Evolutionary conservation across 139 green algal species (phyloP), one percentile per base, ranked within the genome.

Genomic region (Desmodesmus armatus): DNA sequence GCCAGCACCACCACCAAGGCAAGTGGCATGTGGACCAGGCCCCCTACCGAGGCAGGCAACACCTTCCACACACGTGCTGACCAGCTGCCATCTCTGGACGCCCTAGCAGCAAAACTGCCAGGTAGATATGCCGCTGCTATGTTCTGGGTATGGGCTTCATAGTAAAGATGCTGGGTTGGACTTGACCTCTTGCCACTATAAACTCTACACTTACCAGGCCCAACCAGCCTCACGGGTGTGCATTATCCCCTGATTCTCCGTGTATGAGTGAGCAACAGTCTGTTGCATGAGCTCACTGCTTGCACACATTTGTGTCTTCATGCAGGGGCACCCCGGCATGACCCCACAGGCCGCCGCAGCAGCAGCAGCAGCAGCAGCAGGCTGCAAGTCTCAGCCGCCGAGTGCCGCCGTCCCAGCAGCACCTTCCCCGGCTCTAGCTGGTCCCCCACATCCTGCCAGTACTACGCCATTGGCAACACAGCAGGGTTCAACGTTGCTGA

Each of bases 381-480:
- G 9, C 23, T 21, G 63, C 63, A 33, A 21, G 25, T 7, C 66
- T 33, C n/a, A n/a, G n/a, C 15, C 25, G 63, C 63, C 17, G 15
- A 65, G 41, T 60, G 78, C 43, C 62, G 72, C 23, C 83, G 83
- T 25, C 80, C 47, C 35, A n/a, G 62, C 83, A 39, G 49, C 47
- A 87, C 83, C 31, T 87, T 83, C 47, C 73, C 58, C 0, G 41
- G 73, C 60, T 2, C 43, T 1, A 21, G 31, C 44, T 87, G 83
- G 83, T 29, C 58, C 3, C 83, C 83, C 41, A 78, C 73, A 1
- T 58, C 49, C 2, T 4, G 62, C 63, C 40, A 87, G 83, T 88
- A 74, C n/a, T 88, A 88, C 43, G 83, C 63, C 33, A 88, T 88
- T 21, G 83, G 83, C 63, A 88, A 88, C 49, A 80, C 63, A 2